Conservation (phyloP, 139 green algal species). For the Eudorina sp. region DNA sequence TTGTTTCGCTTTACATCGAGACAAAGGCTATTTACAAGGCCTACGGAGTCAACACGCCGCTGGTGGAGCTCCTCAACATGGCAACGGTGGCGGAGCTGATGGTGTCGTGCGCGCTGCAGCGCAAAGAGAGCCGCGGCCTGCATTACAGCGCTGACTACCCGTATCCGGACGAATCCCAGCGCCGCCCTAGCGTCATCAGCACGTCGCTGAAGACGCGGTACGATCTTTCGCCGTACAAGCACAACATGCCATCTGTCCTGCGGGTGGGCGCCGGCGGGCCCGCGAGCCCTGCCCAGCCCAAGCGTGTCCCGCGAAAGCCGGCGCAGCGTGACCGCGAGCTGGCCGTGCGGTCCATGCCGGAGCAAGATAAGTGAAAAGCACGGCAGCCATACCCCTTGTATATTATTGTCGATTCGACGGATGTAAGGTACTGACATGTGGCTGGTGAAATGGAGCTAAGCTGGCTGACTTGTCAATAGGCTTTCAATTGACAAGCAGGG, state of each 20-base stretch:
- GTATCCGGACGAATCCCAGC: slow-evolving; percentile 45
- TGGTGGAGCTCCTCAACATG: slow-evolving; percentile 94
- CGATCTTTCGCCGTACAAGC: slow-evolving; percentile 50
- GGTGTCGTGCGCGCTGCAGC: slow-evolving; percentile 84
- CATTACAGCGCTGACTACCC: slow-evolving; percentile 89
- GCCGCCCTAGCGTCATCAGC: slow-evolving; percentile 73
- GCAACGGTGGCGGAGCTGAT: slow-evolving; percentile 88
- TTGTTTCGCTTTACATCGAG: slow-evolving; percentile 76
- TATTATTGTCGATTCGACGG: too few species aligned
- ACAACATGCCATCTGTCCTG: neutral
- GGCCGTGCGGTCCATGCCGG: slow-evolving; percentile 20
- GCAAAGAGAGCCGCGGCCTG: slow-evolving; percentile 86
- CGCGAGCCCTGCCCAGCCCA: neutral
- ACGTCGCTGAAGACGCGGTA: slow-evolving; percentile 52
- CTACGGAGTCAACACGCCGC: slow-evolving; percentile 72
- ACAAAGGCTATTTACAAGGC: slow-evolving; percentile 65
- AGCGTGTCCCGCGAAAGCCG: slow-evolving; percentile 6
- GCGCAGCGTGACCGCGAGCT: slow-evolving; percentile 26
- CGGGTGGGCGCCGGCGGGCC: neutral
- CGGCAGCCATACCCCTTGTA: too few species aligned
- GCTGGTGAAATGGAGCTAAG: too few species aligned
- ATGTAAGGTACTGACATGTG: too few species aligned
- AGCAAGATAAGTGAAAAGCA: neutral
- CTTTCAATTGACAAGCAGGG: too few species aligned
- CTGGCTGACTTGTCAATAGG: too few species aligned